phyloP scores from a whole-genome alignment of 352 stramenopile genomes.

The Aphanomyces cochlioides region DNA sequence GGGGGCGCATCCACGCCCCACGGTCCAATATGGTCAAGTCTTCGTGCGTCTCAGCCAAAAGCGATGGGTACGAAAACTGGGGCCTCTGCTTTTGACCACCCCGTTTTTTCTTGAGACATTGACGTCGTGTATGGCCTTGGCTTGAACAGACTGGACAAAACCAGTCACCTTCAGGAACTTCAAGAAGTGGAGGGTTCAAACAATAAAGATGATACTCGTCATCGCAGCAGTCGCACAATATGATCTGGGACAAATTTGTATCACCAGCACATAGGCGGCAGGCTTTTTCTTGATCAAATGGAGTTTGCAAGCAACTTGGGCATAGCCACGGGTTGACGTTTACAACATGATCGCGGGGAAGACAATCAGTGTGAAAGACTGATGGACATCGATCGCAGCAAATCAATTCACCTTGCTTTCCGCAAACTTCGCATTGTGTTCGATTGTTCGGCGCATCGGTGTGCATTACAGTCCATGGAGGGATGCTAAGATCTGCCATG shows the following conservation, averaged over 20 bases:
- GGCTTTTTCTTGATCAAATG: conserved; percentile 26
- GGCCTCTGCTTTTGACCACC: conserved; percentile 21
- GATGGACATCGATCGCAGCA: conserved; percentile 26
- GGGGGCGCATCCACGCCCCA: conserved; percentile 5
- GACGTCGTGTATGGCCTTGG: conserved; percentile 17
- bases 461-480: conserved; percentile 16
- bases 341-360: conserved; percentile 16
- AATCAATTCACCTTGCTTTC: conserved; percentile 12
- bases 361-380: conserved; percentile 26
- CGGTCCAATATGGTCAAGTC: conserved; percentile 27
- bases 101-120: conserved; percentile 30
- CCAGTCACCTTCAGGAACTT: conserved; percentile 64
- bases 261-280: conserved; percentile 27
- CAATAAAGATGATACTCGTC: conserved; percentile 78
- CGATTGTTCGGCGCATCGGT: conserved; percentile 12
- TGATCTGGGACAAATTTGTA: conserved; percentile 27
- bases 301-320: conserved; percentile 24
- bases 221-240: conserved; percentile 87
- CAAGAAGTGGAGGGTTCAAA: conserved; percentile 59
- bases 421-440: conserved; percentile 26
- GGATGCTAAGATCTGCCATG: not conserved
- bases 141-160: conserved; percentile 60
- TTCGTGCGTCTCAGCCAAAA: conserved; percentile 26
- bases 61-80: conserved; percentile 28
- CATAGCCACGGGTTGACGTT: conserved; percentile 26